Evolutionary conservation across 2,329 filamentous ascomycete genomes (phyloP), one percentile per base, ranked within the genome.

Genomic region (Alternaria sp.): DNA sequence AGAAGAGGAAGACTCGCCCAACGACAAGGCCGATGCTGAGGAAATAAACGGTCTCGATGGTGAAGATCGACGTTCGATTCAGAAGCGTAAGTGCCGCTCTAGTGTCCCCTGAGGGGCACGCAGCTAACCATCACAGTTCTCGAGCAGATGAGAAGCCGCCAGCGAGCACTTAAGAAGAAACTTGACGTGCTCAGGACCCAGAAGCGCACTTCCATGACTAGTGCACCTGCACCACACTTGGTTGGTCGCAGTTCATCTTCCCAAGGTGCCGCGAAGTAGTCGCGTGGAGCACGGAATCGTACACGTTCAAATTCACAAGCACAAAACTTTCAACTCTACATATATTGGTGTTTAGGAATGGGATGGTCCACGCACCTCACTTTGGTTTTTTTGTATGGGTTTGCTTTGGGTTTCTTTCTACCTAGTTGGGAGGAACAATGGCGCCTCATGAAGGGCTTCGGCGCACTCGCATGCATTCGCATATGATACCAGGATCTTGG

Each of bases 1-100:
- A 69, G 89, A 85, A 45, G 93, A 96, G 59, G 92, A 88, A 49
- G 80, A 84, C 60, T 80, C 66, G 75, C 78, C 78, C 9, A 68
- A 84, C 77, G 63, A 84, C 24, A 79, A 77, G 50, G 74, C 76
- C 46, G 71, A 78, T 10, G 79, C 84, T 79, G 81, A 82, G 21
- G 80, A 81, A 24, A 80, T 85, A 54, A 82, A 83, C 66, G 83
- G 83, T 9, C 78, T 85, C 65, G 88, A 91, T 76, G 81, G 81
- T 57, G 90, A 92, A 65, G 90, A 93, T 75, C 86, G 90, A 70
- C 85, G 89, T 69, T 86, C 88, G 52, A 88, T 93, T 53, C 81
- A 89, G 67, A 91, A 89, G 76, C 86, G 90, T 93, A 82, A 81
- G 86, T 80, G 0, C 17, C 33, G 29, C 36, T 33, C 28, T 26